Evolutionary conservation across 768 basidiomycete species (phyloP).

Genomic region (Chalciporus pseudorubinellus): DNA sequence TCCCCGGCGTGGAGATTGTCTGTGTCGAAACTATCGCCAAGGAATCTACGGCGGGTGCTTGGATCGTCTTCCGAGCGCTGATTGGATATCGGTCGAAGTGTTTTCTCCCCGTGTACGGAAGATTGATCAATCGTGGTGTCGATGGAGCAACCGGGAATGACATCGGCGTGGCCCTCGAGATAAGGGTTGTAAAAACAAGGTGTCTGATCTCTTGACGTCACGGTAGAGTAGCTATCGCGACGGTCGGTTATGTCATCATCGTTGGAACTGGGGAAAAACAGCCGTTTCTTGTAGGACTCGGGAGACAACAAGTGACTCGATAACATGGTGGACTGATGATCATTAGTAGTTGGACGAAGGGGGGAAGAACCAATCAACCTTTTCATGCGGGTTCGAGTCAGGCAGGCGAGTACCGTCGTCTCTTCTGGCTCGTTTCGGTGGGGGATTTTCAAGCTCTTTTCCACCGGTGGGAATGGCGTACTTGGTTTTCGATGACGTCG

Average conservation of each 20-base stretch:
- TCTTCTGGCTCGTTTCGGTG: constrained; percentile 19
- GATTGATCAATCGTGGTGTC: constrained; percentile 5
- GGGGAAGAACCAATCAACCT: background rate
- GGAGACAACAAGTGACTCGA: constrained; percentile 1
- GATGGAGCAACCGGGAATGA: constrained; percentile 17
- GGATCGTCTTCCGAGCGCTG: constrained; percentile 11
- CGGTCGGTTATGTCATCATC: constrained; percentile 10
- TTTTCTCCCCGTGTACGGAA: too few species aligned
- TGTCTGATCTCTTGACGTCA: background rate
- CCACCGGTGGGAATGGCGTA: constrained; percentile 42
- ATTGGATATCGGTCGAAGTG: constrained; percentile 1
- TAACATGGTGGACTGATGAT: constrained; percentile 1
- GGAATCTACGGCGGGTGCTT: background rate
- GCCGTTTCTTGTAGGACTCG: background rate
- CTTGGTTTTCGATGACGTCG: constrained; percentile 31
- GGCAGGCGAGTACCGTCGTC: background rate
- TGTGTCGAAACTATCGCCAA: background rate
- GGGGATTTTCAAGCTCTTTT: constrained; percentile 23
- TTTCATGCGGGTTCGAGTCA: background rate
- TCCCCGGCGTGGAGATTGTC: background rate
- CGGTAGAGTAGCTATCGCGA: background rate
- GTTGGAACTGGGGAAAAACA: constrained; percentile 21
- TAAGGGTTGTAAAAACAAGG: constrained; percentile 30
- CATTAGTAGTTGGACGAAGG: constrained; percentile 12
- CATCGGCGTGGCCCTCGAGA: constrained; percentile 32